Base-by-base conservation (phyloP, 352 stramenopile species). In the Blastocystis sp. region DNA sequence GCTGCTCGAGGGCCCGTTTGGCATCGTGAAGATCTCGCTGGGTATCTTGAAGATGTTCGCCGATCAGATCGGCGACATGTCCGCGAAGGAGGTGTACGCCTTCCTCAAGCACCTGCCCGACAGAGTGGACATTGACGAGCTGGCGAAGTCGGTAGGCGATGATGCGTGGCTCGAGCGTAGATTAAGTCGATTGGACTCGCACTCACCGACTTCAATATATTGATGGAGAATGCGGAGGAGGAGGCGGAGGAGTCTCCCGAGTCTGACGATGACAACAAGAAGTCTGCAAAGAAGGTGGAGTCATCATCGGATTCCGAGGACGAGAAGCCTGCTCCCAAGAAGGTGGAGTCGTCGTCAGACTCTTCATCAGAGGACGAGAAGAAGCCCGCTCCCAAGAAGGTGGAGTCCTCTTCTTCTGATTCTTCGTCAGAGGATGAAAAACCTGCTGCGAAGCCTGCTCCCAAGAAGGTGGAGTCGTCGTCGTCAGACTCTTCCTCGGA, bases 101-200 rank as follows among this genome's bases (percentile, higher is more conserved):
- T 88, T 88, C 77, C 55, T 88, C 47, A 61, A 88, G 41, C 77
- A 77, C 47, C 66, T 88, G 20, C 77, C 77, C 53, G 77, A 63
- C 23, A 69, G 76, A 26, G 34, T 88, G 62, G 61, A 77, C 66
- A 88, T 88, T 23, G 77, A 88, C 20, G 29, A 76, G 50, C 43
- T 88, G 11, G 77, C 66, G 41, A 56, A 88, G 23, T 76, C 39
- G 7, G 77, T 88, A 26, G 47, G 45, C 13, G n/a, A 18, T 11
- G 34, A 11, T 18, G 20, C 0, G 20, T 41, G 20, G 29, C 29
- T 20, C 66, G 15, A 84, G 23, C 8, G 73, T 68, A 84, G 73
- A 84, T 84, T 45, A 84, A 84, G 53, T 53, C 47, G 53, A 68
- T 84, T 13, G 15, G 34, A 15, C 26, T 84, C 15, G 73, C 73